Percentiles rank a stretch among this genome's conserved stretches.
phyloP scores from a whole-genome alignment of 2,329 filamentous ascomycete species.

The Microascus cirrosus region DNA sequence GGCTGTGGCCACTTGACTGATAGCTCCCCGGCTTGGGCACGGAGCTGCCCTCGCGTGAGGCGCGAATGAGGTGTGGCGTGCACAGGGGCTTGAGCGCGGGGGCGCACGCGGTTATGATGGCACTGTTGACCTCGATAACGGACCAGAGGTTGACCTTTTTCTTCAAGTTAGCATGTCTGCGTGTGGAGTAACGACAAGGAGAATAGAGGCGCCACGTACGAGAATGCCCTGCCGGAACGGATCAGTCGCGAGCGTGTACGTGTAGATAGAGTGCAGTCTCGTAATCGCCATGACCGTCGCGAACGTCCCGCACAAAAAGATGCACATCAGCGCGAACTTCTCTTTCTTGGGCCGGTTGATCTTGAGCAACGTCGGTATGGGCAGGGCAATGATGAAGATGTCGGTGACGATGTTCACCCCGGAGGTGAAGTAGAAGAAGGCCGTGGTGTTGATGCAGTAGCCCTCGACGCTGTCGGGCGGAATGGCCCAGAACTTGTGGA shows the following conservation, averaged over 20 bases:
- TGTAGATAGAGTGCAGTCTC: slow-evolving; percentile 25
- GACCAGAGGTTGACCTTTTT: slow-evolving; percentile 27
- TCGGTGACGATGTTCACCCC: slow-evolving; percentile 35
- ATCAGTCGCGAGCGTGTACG: slow-evolving; percentile 22
- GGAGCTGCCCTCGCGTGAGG: slow-evolving; percentile 9
- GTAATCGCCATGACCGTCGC: slow-evolving; percentile 24
- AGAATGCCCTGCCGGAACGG: slow-evolving; percentile 16
- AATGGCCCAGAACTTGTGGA: slow-evolving; percentile 28
- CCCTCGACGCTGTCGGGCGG: slow-evolving; percentile 16
- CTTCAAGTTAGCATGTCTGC: neutral
- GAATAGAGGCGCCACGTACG: neutral
- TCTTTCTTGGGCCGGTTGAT: slow-evolving; percentile 35
- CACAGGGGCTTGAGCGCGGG: slow-evolving; percentile 38
- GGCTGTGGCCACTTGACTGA: neutral
- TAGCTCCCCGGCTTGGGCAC: slow-evolving; percentile 1
- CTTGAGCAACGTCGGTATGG: slow-evolving; percentile 28
- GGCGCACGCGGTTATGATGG: slow-evolving; percentile 35
- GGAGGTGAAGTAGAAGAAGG: slow-evolving; percentile 30
- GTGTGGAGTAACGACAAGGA: neutral
- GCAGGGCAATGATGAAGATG: slow-evolving; percentile 30
- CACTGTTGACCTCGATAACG: slow-evolving; percentile 35
- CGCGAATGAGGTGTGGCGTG: slow-evolving; percentile 17
- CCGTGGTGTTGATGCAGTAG: slow-evolving; percentile 26
- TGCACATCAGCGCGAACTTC: slow-evolving; percentile 34
- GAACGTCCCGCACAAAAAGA: slow-evolving; percentile 29